Evolutionary conservation across 495 filamentous ascomycete genomes (phyloP).

Genomic region (Lineolata rhizophorae): DNA sequence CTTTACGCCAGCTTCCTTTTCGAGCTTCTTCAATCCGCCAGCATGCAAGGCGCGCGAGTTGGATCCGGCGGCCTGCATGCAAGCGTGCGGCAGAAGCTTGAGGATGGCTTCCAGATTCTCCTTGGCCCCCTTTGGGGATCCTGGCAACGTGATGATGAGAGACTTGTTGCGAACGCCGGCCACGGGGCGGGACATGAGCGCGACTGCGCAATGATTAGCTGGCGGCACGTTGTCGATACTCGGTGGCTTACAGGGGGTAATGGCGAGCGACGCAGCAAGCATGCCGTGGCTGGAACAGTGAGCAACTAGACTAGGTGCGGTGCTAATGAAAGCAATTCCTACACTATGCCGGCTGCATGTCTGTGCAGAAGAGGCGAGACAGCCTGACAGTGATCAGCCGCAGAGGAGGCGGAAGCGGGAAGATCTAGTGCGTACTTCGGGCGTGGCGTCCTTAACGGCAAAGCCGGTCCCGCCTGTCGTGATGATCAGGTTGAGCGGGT

Average conservation of each 20-base stretch:
- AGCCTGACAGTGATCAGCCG: conserved; percentile 28
- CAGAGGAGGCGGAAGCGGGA: no score
- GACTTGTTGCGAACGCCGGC: conserved; percentile 71
- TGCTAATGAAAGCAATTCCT: conserved; percentile 15
- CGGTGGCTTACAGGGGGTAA: conserved; percentile 62
- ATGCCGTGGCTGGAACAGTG: conserved; percentile 51
- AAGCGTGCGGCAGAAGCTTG: conserved; percentile 82
- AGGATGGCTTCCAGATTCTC: conserved; percentile 90
- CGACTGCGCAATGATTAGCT: conserved; percentile 32
- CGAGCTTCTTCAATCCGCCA: conserved; percentile 64
- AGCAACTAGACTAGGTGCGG: conserved; percentile 13
- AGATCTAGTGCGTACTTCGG: conserved; percentile 66
- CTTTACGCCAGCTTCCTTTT: conserved; percentile 56
- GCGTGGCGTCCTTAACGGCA: conserved; percentile 67
- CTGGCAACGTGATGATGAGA: conserved; percentile 76
- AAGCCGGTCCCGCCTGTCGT: conserved; percentile 92
- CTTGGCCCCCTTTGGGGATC: conserved; percentile 87
- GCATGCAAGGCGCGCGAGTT: conserved; percentile 63
- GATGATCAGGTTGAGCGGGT: conserved; percentile 51
- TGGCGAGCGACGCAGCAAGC: conserved; percentile 60
- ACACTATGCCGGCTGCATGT: conserved; percentile 75
- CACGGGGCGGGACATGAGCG: conserved; percentile 90
- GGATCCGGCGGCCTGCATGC: conserved; percentile 62
- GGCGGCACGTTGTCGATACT: background rate
- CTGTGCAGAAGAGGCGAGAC: conserved; percentile 63